Percentiles rank a stretch among this genome's conserved stretches.
Conservation (phyloP, 768 basidiomycete species). For the Tricholoma sp. region DNA sequence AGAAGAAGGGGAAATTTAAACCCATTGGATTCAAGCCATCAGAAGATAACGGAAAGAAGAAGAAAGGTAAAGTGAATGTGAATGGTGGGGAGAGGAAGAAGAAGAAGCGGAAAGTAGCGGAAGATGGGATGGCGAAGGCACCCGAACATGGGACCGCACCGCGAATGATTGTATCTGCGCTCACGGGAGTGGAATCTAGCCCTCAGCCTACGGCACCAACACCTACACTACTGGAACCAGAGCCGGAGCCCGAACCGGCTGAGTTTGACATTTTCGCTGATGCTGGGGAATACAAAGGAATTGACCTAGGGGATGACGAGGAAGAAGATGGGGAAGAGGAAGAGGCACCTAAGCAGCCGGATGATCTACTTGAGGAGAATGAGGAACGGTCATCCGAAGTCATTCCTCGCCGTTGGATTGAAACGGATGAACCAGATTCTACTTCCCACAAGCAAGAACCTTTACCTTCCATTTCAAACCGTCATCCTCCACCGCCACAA, state of each 20-base stretch:
- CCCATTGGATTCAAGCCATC: slow-evolving; percentile 61
- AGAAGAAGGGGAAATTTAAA: slow-evolving; percentile 47
- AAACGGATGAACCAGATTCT: slow-evolving; percentile 31
- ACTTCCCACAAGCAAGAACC: slow-evolving; percentile 10
- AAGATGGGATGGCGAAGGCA: slow-evolving; percentile 15
- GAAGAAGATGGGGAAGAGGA: slow-evolving; percentile 15
- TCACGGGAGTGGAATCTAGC: neutral
- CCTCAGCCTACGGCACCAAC: neutral
- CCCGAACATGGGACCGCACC: slow-evolving; percentile 19
- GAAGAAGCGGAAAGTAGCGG: slow-evolving; percentile 49
- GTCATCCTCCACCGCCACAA: slow-evolving; percentile 3
- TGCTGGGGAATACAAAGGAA: slow-evolving; percentile 77
- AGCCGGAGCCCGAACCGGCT: slow-evolving; percentile 36
- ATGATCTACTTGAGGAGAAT: neutral
- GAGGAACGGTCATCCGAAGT: slow-evolving; percentile 6
- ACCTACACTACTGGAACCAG: slow-evolving; percentile 18
- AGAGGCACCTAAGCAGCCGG: neutral
- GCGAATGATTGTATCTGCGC: neutral
- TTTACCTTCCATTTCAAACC: slow-evolving; percentile 9
- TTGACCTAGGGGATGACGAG: slow-evolving; percentile 49
- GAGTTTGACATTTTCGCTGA: slow-evolving; percentile 87
- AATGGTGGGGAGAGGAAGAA: slow-evolving; percentile 49
- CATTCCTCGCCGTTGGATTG: slow-evolving; percentile 40
- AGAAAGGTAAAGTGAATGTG: slow-evolving; percentile 41
- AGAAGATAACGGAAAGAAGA: slow-evolving; percentile 36